These are phyloP conservation scores for Mycena galericulata DNA, from an alignment of 768 basidiomycete species.

Conservation along the genomic window DNA sequence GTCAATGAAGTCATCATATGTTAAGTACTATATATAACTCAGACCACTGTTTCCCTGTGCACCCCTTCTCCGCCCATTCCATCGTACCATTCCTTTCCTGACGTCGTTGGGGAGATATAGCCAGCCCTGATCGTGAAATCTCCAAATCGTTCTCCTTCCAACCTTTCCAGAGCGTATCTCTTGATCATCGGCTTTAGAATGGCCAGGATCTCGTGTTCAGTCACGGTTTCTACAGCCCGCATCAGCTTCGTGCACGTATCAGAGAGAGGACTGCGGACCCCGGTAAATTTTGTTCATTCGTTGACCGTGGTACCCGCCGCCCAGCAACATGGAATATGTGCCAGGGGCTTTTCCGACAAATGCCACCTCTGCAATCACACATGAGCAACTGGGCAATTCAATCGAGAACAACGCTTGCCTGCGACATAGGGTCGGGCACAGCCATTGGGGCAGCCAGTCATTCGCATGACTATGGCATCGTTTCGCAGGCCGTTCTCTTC, in stretches of 20 bases:
- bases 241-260: not conserved
- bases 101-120: conserved; percentile 87
- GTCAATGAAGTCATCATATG: not conserved
- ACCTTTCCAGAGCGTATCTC: conserved; percentile 87
- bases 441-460: conserved; percentile 97
- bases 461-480: conserved; percentile 97
- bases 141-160: conserved; percentile 92
- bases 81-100: conserved; percentile 91
- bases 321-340: conserved; percentile 93
- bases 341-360: conserved; percentile 98
- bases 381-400: conserved; percentile 11
- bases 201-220: conserved; percentile 91
- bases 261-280: conserved; percentile 55
- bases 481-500: conserved; percentile 94
- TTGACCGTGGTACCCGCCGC: conserved; percentile 95
- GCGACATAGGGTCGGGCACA: conserved; percentile 95
- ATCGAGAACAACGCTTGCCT: conserved; percentile 57
- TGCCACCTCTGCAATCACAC: conserved; percentile 76
- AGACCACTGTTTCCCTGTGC: conserved; percentile 48
- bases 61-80: conserved; percentile 83
- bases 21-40: not conserved
- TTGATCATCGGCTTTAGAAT: conserved; percentile 96
- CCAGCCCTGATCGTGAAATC: conserved; percentile 95
- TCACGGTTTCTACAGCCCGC: conserved; percentile 75
- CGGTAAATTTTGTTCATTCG: conserved; percentile 96